Percentiles rank a stretch among this genome's conserved stretches.
These are phyloP conservation scores for Suillus subaureus DNA, from an alignment of 768 basidiomycete genomes.

Conservation along the genomic window DNA sequence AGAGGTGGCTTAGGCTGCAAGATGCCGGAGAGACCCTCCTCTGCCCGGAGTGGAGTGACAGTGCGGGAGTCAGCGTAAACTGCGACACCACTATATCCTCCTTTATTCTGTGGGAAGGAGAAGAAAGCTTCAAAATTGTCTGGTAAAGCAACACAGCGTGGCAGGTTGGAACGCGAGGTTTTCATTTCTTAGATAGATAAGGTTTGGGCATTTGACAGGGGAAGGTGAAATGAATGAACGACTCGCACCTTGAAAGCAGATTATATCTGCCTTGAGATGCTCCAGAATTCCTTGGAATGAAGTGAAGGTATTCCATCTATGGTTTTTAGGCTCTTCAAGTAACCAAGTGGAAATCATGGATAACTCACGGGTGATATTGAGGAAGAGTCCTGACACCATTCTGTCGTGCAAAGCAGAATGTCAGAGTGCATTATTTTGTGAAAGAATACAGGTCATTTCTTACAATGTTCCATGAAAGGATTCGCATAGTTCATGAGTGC, in stretches of 20 bases:
- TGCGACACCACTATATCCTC: slow-evolving; percentile 93
- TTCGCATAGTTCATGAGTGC: slow-evolving; percentile 46
- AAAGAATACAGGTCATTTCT: slow-evolving; percentile 23
- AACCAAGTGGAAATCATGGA: slow-evolving; percentile 3
- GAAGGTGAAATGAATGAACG: slow-evolving; percentile 10
- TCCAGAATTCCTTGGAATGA: slow-evolving; percentile 80
- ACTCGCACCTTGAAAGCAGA: slow-evolving; percentile 89
- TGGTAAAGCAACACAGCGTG: slow-evolving; percentile 75
- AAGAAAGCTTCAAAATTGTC: slow-evolving; percentile 85
- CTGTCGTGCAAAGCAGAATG: slow-evolving; percentile 36
- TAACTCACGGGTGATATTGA: slow-evolving; percentile 85
- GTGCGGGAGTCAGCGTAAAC: slow-evolving; percentile 71
- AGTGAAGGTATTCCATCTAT: slow-evolving; percentile 78
- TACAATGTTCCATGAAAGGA: slow-evolving; percentile 73
- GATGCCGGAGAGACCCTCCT: slow-evolving; percentile 77
- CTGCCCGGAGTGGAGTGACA: slow-evolving; percentile 68
- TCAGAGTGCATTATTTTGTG: slow-evolving; percentile 11
- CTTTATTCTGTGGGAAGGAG: slow-evolving; percentile 77
- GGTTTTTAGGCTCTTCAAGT: slow-evolving; percentile 20
- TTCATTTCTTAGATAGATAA: slow-evolving; percentile 72
- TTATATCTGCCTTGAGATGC: slow-evolving; percentile 82
- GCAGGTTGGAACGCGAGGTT: slow-evolving; percentile 68
- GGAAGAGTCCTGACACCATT: slow-evolving; percentile 87
- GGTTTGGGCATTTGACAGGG: slow-evolving; percentile 18
- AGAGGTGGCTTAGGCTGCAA: slow-evolving; percentile 69